Evolutionary conservation across 2,329 filamentous ascomycete species (phyloP).

Genomic region (Sclerotinia borealis): DNA sequence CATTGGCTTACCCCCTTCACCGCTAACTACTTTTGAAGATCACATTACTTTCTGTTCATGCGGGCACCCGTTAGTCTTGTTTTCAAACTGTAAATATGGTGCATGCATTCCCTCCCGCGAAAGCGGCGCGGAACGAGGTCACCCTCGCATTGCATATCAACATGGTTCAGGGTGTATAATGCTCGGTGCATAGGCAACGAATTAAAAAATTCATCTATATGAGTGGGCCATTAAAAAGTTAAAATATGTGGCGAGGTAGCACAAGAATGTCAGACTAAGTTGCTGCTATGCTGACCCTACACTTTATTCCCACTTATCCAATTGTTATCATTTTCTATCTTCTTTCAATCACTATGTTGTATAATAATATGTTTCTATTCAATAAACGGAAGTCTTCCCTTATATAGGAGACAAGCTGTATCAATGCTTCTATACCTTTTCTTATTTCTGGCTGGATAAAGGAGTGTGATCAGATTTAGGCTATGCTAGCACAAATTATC

Average conservation of each 20-base stretch:
- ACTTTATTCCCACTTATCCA: no score
- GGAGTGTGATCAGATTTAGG: not conserved
- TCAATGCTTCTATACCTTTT: no score
- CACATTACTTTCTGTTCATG: slow-evolving; percentile 27
- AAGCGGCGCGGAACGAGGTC: slow-evolving; percentile 26
- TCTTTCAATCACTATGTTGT: no score
- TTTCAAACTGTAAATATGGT: slow-evolving; percentile 17
- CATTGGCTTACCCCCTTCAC: slow-evolving; percentile 16
- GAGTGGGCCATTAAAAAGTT: not conserved
- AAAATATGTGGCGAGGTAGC: not conserved
- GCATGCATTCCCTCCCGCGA: slow-evolving; percentile 28
- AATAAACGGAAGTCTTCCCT: no score
- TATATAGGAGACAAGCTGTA: no score
- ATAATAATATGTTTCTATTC: no score
- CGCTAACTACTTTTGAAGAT: slow-evolving; percentile 20
- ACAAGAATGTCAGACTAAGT: not conserved
- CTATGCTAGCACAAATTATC: not conserved
- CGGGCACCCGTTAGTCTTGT: slow-evolving; percentile 26
- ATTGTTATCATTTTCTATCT: no score
- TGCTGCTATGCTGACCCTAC: no score
- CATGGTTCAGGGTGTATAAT: not conserved
- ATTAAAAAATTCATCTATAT: not conserved
- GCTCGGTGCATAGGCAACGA: not conserved
- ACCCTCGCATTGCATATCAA: slow-evolving; percentile 10
- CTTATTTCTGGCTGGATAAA: not conserved